phyloP scores from a whole-genome alignment of 139 green algal species.

The Picochlorum sp. region DNA sequence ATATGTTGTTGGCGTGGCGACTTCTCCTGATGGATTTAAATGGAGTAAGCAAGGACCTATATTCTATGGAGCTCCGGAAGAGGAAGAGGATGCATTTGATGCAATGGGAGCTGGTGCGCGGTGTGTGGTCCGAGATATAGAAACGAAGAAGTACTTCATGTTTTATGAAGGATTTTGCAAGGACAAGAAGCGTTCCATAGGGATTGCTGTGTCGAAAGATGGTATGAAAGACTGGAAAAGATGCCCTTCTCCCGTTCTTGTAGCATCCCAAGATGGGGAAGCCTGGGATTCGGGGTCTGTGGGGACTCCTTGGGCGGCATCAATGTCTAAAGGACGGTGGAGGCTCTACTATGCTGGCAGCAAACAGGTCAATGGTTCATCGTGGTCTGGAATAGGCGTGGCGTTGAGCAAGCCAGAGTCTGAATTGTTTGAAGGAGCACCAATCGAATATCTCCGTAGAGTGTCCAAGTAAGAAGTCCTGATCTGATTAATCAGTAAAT shows the following conservation, averaged over 20 bases:
- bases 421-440: constrained; percentile 15
- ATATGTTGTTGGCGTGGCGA: constrained; percentile 53
- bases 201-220: constrained; percentile 60
- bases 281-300: constrained; percentile 69
- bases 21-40: constrained; percentile 62
- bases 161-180: constrained; percentile 77
- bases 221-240: constrained; percentile 49
- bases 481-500: too few relatives aligned
- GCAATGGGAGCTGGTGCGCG: constrained; percentile 31
- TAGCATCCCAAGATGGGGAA: constrained; percentile 9
- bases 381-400: constrained; percentile 42
- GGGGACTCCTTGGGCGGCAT: constrained; percentile 64
- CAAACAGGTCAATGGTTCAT: neutral
- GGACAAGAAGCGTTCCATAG: constrained; percentile 51
- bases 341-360: constrained; percentile 71
- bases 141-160: constrained; percentile 73
- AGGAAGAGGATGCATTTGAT: constrained; percentile 38
- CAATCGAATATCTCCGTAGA: constrained; percentile 13
- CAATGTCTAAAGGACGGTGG: constrained; percentile 63
- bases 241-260: constrained; percentile 8
- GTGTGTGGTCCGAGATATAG: constrained; percentile 56
- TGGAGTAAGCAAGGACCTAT: constrained; percentile 50
- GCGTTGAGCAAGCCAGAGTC: constrained; percentile 25
- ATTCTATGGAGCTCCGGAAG: constrained; percentile 22
- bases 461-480: too few relatives aligned